Conservation (phyloP, 2,329 filamentous ascomycete genomes). For the Zymoseptoria pseudotritici region DNA sequence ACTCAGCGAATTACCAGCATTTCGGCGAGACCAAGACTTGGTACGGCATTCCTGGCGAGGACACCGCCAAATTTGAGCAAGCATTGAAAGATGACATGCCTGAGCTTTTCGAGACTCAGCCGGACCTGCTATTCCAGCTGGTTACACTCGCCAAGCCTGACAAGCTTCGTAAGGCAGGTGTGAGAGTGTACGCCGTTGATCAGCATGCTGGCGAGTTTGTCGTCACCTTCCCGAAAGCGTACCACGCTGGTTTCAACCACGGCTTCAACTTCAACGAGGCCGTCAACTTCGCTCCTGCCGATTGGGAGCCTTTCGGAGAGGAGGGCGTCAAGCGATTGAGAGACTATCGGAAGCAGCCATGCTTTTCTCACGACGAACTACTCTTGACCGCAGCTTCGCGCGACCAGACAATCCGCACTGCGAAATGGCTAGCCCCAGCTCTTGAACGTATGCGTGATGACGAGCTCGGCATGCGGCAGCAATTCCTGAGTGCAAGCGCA, state of each 20-base stretch:
- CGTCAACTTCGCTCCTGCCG: constrained; percentile 89
- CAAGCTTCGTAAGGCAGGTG: constrained; percentile 84
- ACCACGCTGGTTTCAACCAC: constrained; percentile 97
- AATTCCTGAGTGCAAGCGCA: constrained; percentile 53
- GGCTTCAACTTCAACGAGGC: constrained; percentile 98
- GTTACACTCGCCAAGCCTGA: constrained; percentile 94
- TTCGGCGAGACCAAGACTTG: constrained; percentile 98
- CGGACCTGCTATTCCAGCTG: constrained; percentile 90
- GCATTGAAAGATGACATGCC: constrained; percentile 94
- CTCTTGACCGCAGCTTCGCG: constrained; percentile 80
- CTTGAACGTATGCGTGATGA: constrained; percentile 69
- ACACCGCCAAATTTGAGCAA: constrained; percentile 88
- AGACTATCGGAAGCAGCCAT: constrained; percentile 81
- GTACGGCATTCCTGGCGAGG: constrained; percentile 94
- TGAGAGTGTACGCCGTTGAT: constrained; percentile 89
- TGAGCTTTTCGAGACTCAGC: constrained; percentile 93
- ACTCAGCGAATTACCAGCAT: constrained; percentile 97
- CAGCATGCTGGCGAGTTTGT: constrained; percentile 94
- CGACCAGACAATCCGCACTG: constrained; percentile 75
- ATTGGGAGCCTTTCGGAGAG: constrained; percentile 92
- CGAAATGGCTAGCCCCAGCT: constrained; percentile 90
- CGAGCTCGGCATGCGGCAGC: constrained; percentile 60
- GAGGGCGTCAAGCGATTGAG: constrained; percentile 79
- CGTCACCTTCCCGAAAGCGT: constrained; percentile 92
- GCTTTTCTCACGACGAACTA: constrained; percentile 94